Conservation (phyloP, 78 protist genomes). For the Goniomonas avonlea region DNA sequence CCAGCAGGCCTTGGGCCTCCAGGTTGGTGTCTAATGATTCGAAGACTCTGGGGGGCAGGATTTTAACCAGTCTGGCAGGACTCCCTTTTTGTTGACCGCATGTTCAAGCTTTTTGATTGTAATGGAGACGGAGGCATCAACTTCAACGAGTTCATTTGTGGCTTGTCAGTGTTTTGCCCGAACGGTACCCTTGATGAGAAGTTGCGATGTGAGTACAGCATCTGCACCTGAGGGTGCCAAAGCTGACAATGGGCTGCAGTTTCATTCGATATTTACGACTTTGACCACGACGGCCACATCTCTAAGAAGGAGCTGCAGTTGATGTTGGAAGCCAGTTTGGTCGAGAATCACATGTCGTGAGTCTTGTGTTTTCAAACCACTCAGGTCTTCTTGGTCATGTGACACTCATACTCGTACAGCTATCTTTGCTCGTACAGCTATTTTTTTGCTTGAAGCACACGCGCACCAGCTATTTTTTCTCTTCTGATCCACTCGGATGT, state of each 20-base stretch:
- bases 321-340: constrained; percentile 2
- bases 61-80: too few species aligned
- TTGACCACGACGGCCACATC: constrained; percentile 35
- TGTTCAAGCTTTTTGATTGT: constrained; percentile 36
- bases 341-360: not conserved
- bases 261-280: constrained; percentile 29
- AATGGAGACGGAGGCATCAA: constrained; percentile 18
- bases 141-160: constrained; percentile 34
- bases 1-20: not conserved
- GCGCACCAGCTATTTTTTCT: too few species aligned
- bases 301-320: constrained; percentile 13
- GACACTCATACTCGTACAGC: too few species aligned
- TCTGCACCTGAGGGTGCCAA: not conserved
- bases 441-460: too few species aligned
- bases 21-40: not conserved
- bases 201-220: not conserved
- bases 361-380: too few species aligned
- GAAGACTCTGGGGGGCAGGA: constrained; percentile 29
- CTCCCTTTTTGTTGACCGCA: constrained; percentile 9
- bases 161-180: constrained; percentile 21
- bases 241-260: constrained; percentile 26
- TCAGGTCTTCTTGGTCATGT: too few species aligned
- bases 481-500: too few species aligned
- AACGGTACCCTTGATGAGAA: constrained; percentile 34
- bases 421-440: too few species aligned